Base-by-base conservation (phyloP, 106 monocot species). In the Apostasia shenzhenica region DNA sequence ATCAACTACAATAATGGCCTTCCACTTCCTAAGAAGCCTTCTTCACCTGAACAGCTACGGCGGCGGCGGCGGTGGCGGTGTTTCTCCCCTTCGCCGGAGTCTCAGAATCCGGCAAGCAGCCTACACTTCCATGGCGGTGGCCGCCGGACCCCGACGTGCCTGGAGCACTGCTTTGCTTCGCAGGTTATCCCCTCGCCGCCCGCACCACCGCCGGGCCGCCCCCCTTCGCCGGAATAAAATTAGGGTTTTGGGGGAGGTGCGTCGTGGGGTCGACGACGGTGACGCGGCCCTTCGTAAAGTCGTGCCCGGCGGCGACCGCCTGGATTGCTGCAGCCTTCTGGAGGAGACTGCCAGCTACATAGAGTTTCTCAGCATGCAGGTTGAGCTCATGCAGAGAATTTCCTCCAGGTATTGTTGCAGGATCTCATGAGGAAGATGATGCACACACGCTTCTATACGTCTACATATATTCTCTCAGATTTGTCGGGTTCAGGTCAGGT, bases 281-380 rank as follows among this genome's bases (percentile, higher is more conserved):
- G 55, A 76, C 26, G 26, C 26, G 11, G 73, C 68, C 9, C 79
- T 84, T n/a, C 48, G 76, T 40, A 45, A 76, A 12, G 55, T 84
- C 41, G 70, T 84, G 26, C 84, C 84, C 10, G 84, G 83, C 2
- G 84, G 84, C 8, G 64, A 40, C 40, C 48, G 54, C 38, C 61
- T 84, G 84, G 76, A 80, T 11, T 39, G 64, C 9, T 73, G 76
- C 55, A 66, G 57, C 55, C 67, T 84, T 9, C 47, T 84, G 63
- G 84, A 84, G 61, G 84, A 84, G 73, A 70, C 80, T 8, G 84
- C 73, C 5, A 52, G 69, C 63, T 84, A 73, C 47, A 47, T 84
- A 55, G 58, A 73, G 69, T 79, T 51, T 48, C 80, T 84, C 57
- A 76, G 59, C 37, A 38, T 69, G 13, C 84, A 84, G 73, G 84